Conservation (phyloP, 768 basidiomycete genomes). For the Auriculariales sp. region DNA sequence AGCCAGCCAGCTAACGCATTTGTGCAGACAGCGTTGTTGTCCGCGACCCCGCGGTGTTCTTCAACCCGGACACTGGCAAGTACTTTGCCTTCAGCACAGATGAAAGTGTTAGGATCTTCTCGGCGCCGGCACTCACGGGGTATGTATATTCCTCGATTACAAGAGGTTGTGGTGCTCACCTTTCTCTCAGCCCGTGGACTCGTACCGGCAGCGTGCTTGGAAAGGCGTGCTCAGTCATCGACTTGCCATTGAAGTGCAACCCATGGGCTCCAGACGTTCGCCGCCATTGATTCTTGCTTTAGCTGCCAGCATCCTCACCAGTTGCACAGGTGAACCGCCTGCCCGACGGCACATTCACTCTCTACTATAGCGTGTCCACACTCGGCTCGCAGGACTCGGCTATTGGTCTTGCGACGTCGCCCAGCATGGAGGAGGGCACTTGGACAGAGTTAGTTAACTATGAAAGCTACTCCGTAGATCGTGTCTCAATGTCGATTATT, state of each 20-base stretch:
- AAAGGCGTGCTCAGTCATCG: slow-evolving; percentile 8
- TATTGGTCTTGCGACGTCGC: slow-evolving; percentile 13
- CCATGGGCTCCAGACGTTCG: slow-evolving; percentile 14
- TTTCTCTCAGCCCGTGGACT: slow-evolving; percentile 10
- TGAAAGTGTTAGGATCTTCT: background rate
- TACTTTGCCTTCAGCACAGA: slow-evolving; percentile 3
- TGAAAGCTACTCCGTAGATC: too few species aligned
- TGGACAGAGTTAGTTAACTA: slow-evolving; percentile 14
- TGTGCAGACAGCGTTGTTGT: background rate
- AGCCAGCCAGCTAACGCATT: too few species aligned
- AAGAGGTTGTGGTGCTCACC: background rate
- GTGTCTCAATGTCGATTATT: too few species aligned
- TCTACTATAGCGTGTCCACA: slow-evolving; percentile 12
- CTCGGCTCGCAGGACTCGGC: slow-evolving; percentile 13
- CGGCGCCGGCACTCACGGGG: background rate
- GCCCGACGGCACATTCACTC: slow-evolving; percentile 10
- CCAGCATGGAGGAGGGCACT: slow-evolving; percentile 12
- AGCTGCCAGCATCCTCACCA: too few species aligned
- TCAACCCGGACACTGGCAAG: slow-evolving; percentile 1
- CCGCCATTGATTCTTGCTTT: too few species aligned
- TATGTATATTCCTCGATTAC: background rate
- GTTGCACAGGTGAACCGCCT: too few species aligned
- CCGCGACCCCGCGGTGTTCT: slow-evolving; percentile 3
- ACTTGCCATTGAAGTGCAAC: slow-evolving; percentile 7
- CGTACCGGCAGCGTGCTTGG: slow-evolving; percentile 9